Percentiles rank a stretch among this genome's conserved stretches.
Conservation (phyloP, 2,329 filamentous ascomycete genomes). For the Cryphonectria carpinicola region DNA sequence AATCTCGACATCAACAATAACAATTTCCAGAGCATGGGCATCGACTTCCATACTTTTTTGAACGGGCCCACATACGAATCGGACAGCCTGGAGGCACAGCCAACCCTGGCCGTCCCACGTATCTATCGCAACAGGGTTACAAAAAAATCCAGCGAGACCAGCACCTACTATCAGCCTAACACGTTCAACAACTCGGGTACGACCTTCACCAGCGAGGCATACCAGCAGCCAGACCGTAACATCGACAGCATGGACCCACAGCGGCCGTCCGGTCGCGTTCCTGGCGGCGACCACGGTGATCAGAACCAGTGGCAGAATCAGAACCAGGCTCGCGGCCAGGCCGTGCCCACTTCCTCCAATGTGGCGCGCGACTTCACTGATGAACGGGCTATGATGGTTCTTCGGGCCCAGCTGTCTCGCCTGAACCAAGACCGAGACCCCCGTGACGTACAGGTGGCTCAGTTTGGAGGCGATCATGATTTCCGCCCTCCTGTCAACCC, state of each 20-base stretch:
- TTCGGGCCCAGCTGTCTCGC: constrained; percentile 20
- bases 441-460: neutral
- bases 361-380: neutral
- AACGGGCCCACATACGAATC: neutral
- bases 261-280: neutral
- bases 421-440: neutral
- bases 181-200: neutral
- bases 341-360: neutral
- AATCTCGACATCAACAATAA: neutral
- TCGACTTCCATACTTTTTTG: neutral
- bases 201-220: neutral
- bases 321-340: neutral
- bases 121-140: neutral
- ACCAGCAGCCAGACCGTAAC: neutral
- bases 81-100: neutral
- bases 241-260: neutral
- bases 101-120: neutral
- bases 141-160: neutral
- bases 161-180: neutral
- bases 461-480: neutral
- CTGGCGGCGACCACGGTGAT: neutral
- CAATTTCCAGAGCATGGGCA: neutral
- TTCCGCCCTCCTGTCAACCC: neutral
- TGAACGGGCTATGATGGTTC: constrained; percentile 19
- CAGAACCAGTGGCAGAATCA: neutral